These are phyloP conservation scores for Colletotrichum destructivum DNA, from an alignment of 2,329 filamentous ascomycete genomes.

Conservation along the genomic window DNA sequence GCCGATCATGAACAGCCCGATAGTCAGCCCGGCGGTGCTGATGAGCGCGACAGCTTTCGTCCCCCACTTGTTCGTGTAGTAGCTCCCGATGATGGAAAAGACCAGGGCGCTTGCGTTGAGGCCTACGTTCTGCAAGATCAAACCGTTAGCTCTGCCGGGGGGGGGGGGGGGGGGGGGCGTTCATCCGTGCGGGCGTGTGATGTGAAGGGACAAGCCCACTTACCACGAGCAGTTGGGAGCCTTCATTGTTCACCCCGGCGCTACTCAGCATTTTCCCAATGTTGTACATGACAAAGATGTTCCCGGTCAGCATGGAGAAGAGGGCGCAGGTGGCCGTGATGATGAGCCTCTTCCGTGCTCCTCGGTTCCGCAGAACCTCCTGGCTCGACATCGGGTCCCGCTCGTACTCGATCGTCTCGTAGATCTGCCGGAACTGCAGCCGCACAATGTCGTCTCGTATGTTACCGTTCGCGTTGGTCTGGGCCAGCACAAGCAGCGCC, in stretches of 20 bases:
- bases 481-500: constrained; percentile 14
- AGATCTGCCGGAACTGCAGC: constrained; percentile 30
- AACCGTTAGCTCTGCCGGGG: too few species aligned
- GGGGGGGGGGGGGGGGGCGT: too few species aligned
- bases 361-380: constrained; percentile 2
- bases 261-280: background rate
- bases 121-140: constrained; percentile 2
- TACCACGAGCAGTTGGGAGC: constrained; percentile 3
- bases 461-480: constrained; percentile 4
- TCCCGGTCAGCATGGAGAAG: constrained; percentile 18
- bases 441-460: constrained; percentile 19
- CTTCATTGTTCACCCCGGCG: background rate
- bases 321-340: background rate
- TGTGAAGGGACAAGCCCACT: background rate
- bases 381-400: constrained; percentile 15
- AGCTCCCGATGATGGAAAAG: constrained; percentile 2
- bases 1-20: background rate
- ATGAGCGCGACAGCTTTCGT: background rate
- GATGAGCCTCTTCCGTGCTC: constrained; percentile 11
- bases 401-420: constrained; percentile 23
- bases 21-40: constrained; percentile 3
- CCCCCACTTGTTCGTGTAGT: constrained; percentile 1
- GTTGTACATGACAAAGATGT: constrained; percentile 22
- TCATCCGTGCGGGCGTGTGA: too few species aligned
- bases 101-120: background rate